Conservation (phyloP, 169 alveolate genomes). For the Eimeria brunetti region DNA sequence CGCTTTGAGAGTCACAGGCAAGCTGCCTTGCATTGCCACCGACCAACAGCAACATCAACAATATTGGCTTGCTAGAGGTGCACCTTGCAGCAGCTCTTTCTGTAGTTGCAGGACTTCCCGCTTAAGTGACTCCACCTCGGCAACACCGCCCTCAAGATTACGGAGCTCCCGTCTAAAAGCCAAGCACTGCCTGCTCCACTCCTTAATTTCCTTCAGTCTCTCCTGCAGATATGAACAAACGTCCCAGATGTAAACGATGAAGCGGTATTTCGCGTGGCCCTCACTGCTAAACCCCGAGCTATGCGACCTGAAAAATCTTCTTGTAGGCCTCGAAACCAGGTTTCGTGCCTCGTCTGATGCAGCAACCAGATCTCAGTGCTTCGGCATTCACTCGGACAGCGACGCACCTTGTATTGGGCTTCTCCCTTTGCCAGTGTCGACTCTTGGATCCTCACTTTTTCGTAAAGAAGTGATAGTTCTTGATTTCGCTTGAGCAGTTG, state of each 20-base stretch:
- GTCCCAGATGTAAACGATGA: background rate
- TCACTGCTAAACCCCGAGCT: background rate
- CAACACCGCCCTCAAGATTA: constrained; percentile 84
- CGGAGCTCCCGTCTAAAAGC: constrained; percentile 89
- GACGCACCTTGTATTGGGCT: constrained; percentile 82
- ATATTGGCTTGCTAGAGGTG: background rate
- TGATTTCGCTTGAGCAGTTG: constrained; percentile 94
- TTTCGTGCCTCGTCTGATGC: background rate
- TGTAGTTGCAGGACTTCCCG: constrained; percentile 83
- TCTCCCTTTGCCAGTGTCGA: constrained; percentile 94
- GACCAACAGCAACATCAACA: background rate
- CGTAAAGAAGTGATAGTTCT: constrained; percentile 95
- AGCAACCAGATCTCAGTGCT: background rate
- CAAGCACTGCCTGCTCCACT: constrained; percentile 87
- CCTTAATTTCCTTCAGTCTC: constrained; percentile 89
- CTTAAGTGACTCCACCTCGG: constrained; percentile 82
- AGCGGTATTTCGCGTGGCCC: background rate
- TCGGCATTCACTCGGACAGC: background rate
- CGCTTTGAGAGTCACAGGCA: background rate
- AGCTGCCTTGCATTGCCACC: background rate
- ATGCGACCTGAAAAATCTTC: background rate
- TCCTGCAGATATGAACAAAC: constrained; percentile 81
- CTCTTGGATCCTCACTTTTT: constrained; percentile 94
- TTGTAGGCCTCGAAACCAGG: background rate
- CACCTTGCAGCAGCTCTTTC: constrained; percentile 84